These are phyloP conservation scores for Apiospora aurea DNA, from an alignment of 2,329 filamentous ascomycete genomes.

Conservation along the genomic window DNA sequence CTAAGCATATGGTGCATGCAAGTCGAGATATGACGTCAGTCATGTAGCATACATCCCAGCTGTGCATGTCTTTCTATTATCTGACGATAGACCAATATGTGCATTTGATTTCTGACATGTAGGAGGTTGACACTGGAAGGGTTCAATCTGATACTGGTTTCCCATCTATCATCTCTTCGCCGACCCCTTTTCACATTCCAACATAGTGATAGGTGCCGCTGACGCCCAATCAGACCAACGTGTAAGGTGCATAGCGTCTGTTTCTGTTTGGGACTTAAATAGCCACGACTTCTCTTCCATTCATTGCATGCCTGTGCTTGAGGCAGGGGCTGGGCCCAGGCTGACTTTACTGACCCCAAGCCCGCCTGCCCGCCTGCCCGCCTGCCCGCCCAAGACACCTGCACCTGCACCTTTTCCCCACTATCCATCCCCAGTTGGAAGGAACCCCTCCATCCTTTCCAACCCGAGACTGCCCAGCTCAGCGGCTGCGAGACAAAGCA, in stretches of 20 bases:
- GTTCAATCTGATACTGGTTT: background rate
- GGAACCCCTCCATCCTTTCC: slow-evolving; percentile 5
- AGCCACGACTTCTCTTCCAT: background rate
- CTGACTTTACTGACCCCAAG: background rate
- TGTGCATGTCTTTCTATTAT: background rate
- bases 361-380: background rate
- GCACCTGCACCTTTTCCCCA: background rate
- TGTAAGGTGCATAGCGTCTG: background rate
- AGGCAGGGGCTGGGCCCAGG: background rate
- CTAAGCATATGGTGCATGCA: background rate
- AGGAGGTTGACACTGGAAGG: background rate
- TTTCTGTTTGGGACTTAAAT: background rate
- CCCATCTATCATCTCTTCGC: background rate
- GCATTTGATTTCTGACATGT: background rate
- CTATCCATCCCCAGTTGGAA: slow-evolving; percentile 2
- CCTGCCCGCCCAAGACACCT: background rate
- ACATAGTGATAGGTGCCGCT: background rate
- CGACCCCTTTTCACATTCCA: background rate
- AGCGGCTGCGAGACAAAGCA: background rate
- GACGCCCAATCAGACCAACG: background rate
- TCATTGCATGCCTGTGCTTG: background rate
- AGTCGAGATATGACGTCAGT: background rate
- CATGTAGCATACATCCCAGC: background rate
- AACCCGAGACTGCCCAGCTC: background rate
- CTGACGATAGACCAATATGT: background rate